phyloP scores from a whole-genome alignment of 2,329 filamentous ascomycete genomes.

The Torrubiella hemipterigena region DNA sequence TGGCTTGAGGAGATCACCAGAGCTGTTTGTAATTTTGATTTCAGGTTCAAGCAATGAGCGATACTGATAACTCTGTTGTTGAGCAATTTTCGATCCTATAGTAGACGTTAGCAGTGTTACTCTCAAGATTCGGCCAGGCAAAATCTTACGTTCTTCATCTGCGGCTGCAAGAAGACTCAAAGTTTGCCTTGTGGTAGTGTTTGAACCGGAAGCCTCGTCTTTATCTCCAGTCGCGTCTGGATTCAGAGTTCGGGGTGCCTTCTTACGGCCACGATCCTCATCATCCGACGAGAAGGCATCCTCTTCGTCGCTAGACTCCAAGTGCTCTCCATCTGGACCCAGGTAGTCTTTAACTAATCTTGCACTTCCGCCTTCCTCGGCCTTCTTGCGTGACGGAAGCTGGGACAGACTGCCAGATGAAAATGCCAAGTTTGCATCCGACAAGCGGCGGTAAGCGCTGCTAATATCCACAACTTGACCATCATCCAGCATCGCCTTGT shows the following conservation, averaged over 20 bases:
- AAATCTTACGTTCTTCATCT: constrained; percentile 71
- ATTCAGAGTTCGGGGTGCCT: constrained; percentile 33
- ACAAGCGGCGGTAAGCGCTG: constrained; percentile 58
- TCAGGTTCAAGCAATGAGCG: constrained; percentile 56
- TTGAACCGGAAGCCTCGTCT: constrained; percentile 19
- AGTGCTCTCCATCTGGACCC: constrained; percentile 52
- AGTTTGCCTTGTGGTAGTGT: constrained; percentile 28
- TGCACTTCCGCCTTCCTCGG: constrained; percentile 29
- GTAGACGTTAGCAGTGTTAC: not conserved
- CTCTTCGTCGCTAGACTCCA: constrained; percentile 61
- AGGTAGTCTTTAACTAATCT: constrained; percentile 59
- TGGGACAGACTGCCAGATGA: constrained; percentile 51
- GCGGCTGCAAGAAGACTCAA: constrained; percentile 59
- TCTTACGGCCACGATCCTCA: constrained; percentile 52
- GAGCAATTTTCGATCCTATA: constrained; percentile 40
- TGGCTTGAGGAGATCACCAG: constrained; percentile 46
- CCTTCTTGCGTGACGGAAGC: constrained; percentile 43
- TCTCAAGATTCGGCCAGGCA: constrained; percentile 12
- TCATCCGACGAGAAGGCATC: constrained; percentile 53
- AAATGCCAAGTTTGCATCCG: constrained; percentile 55
- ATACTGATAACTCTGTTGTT: constrained; percentile 41
- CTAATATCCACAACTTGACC: constrained; percentile 54
- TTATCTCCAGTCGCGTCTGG: constrained; percentile 23
- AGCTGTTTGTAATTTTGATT: constrained; percentile 51
- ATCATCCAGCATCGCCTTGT: constrained; percentile 41